These are phyloP conservation scores for Candida ficus DNA, from an alignment of 805 yeast species.

Conservation along the genomic window DNA sequence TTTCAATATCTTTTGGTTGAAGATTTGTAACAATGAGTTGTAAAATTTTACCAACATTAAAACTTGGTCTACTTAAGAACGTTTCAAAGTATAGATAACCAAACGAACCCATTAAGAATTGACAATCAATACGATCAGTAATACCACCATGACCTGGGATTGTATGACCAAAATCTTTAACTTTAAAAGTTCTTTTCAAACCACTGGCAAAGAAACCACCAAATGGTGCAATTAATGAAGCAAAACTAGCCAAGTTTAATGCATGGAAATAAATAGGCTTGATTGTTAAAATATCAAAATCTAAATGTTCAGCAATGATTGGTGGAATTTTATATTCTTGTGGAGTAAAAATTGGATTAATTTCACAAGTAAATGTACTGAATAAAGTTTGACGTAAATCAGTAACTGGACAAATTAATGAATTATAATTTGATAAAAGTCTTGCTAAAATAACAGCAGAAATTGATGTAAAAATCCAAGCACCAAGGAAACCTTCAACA, in stretches of 20 bases:
- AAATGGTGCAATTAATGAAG: constrained; percentile 95
- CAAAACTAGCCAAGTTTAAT: constrained; percentile 82
- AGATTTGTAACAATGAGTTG: constrained; percentile 73
- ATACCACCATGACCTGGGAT: constrained; percentile 99
- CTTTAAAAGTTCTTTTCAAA: constrained; percentile 92
- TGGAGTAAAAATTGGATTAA: constrained; percentile 84
- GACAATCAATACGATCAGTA: constrained; percentile 97
- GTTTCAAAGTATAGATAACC: constrained; percentile 90
- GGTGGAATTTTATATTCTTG: constrained; percentile 75
- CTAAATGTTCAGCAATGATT: constrained; percentile 46
- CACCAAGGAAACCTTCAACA: constrained; percentile 95
- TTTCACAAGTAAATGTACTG: constrained; percentile 64
- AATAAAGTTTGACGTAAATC: constrained; percentile 58
- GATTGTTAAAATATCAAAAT: constrained; percentile 47
- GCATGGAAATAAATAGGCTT: constrained; percentile 93
- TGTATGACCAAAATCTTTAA: constrained; percentile 96
- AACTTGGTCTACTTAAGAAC: constrained; percentile 68
- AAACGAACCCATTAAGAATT: constrained; percentile 95
- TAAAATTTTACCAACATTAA: constrained; percentile 68
- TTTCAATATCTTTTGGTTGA: constrained; percentile 57
- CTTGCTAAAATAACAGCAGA: constrained; percentile 65
- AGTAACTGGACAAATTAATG: constrained; percentile 83
- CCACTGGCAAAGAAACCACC: constrained; percentile 99
- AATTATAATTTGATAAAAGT: constrained; percentile 58
- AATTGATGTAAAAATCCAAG: constrained; percentile 88